Evolutionary conservation across 495 filamentous ascomycete species (phyloP), one percentile per base, ranked within the genome.

Genomic region (Penicillium egyptiacum): DNA sequence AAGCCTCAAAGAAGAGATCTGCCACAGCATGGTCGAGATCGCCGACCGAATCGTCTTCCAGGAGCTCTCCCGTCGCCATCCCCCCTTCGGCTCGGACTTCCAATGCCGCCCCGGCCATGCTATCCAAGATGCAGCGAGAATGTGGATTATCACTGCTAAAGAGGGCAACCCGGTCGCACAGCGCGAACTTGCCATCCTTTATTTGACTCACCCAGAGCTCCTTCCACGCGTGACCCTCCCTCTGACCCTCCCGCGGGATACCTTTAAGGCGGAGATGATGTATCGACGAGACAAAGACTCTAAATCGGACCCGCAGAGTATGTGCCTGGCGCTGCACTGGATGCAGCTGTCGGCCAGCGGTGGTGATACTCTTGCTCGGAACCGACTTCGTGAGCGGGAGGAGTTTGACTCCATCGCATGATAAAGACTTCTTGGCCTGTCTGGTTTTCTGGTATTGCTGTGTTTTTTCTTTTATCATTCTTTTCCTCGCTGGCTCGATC

Each of bases 251-350:
- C 88, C 92, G 1, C 82, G 88, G 30, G 92, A 97, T 66, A 92
- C 92, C 0, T 98, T 97, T 76, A 93, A 92, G 73, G 86, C 88
- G 50, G 86, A 92, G 61, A 85, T 92, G 73, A 90, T 93, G 81
- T 88, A 91, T 55, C 70, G 69, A 12, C 72, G 74, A 30, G 74
- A 72, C 12, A 73, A 76, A 37, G 74, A 77, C 53, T 84, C 86
- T 45, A 80, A 80, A 56, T 79, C 81, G 43, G 92, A 98, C 67
- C 91, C 94, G 17, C 86, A 88, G 46, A 91, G 91, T 10, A 96
- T 98, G 88, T 96, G 93, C 66, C 81, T 97, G 52, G 93, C 95
- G 4, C 88, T 96, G 66, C 94, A 98, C 75, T 98, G 94, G 94
- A 98, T 98, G 94, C 91, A 92, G 76, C 76, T 92, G 58, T 91